Percentiles rank a stretch among this genome's conserved stretches.
Evolutionary conservation across 2,329 filamentous ascomycete genomes (phyloP).

Genomic region (Sporothrix dimorphospora): DNA sequence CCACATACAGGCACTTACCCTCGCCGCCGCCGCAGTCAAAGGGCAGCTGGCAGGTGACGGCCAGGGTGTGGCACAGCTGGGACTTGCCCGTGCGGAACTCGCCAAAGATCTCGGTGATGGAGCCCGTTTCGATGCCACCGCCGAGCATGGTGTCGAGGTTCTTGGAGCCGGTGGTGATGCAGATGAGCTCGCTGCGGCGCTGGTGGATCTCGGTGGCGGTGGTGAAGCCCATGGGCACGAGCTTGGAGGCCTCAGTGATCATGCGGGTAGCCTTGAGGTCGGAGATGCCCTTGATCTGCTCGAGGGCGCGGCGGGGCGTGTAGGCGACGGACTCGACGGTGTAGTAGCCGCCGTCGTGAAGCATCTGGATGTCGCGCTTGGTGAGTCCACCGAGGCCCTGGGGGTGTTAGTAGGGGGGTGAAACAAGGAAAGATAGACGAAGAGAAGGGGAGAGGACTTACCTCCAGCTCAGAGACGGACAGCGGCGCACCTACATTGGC

Average conservation of each 20-base stretch:
- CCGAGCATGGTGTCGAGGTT: slow-evolving; percentile 93
- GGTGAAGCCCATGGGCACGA: slow-evolving; percentile 98
- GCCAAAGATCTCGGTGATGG: slow-evolving; percentile 96
- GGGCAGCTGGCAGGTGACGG: slow-evolving; percentile 94
- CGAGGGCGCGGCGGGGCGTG: slow-evolving; percentile 77
- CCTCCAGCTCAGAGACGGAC: slow-evolving; percentile 82
- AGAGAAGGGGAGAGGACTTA: slow-evolving; percentile 47
- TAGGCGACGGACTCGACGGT: slow-evolving; percentile 97
- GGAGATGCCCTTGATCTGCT: slow-evolving; percentile 97
- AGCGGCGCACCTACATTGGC: slow-evolving; percentile 92
- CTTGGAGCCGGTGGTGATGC: slow-evolving; percentile 97
- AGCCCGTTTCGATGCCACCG: slow-evolving; percentile 94
- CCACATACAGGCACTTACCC: slow-evolving; percentile 97
- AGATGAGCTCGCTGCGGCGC: slow-evolving; percentile 93
- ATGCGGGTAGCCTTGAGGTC: slow-evolving; percentile 95
- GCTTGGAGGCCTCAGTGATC: slow-evolving; percentile 86
- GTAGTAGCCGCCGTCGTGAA: slow-evolving; percentile 90
- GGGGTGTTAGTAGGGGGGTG: slow-evolving; percentile 4
- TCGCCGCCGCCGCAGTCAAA: slow-evolving; percentile 99
- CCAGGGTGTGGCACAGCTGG: slow-evolving; percentile 98
- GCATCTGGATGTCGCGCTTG: slow-evolving; percentile 91
- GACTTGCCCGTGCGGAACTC: slow-evolving; percentile 98
- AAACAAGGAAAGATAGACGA: background rate
- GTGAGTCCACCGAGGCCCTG: slow-evolving; percentile 87
- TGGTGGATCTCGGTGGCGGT: slow-evolving; percentile 99